Evolutionary conservation across 202 grass and related monocot species (phyloP), one percentile per base, ranked within the genome.

Genomic region (Setaria viridis): DNA sequence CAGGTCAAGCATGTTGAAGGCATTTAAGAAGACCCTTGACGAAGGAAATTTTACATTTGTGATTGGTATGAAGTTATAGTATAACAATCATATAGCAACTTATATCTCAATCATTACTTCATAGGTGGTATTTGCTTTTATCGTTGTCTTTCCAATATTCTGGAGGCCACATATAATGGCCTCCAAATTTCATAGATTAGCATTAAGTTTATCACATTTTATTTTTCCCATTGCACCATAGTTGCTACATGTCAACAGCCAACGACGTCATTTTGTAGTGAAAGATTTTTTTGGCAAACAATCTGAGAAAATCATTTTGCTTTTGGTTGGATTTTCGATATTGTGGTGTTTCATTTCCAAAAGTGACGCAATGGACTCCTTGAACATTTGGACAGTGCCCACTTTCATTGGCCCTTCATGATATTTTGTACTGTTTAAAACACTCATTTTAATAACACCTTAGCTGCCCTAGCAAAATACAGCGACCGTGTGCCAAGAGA

Each of bases 11-110:
- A 95, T 98, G 96, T 82, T 98, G 76, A 98, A 89, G 21, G 90
- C 96, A 77, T 98, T 95, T 88, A 95, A 88, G 91, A 98, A 95
- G 96, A 98, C 96, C 60, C 96, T 98, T 82, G 96, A 95, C 16
- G 96, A 95, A 89, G 93, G 96, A 57, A 95, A 87, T 80, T 98
- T 98, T 80, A 95, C 91, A 74, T 94, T 95, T 89, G 90, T 98
- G 92, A 98, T 98, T 79, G 96, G 96, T 98, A 98, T 90, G 91
- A 62, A 79, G 76, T 90, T 63, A 77, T 82, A 90, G 68, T 84
- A 34, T 76, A 46, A 32, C 30, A 74, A 70, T 82, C 59, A 29
- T 68, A 39, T 33, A 47, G 37, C 53, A 55, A 62, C 59, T 45
- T 62, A 35, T 87, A 59, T 62, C 39, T 86, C 66, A 83, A 84